Evolutionary conservation across 768 basidiomycete species (phyloP), one percentile per base, ranked within the genome.

Genomic region (Suillus subaureus): DNA sequence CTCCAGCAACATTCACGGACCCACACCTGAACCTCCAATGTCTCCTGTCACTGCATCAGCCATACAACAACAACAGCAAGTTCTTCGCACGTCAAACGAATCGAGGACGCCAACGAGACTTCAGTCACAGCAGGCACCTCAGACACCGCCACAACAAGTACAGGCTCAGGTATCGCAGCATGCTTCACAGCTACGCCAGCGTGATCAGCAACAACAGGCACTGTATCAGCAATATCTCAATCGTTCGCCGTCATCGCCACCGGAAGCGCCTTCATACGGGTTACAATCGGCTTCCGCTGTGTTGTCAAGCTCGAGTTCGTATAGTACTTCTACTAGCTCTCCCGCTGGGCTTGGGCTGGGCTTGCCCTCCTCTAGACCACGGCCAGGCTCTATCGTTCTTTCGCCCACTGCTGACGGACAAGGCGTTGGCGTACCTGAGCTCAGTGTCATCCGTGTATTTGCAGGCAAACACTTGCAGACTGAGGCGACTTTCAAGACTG

Each of bases 401-500:
- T 84, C 89, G 4, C 82, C 87, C 15, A 78, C 84, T 43, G 75
- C 86, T 31, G 88, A 91, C 70, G 88, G 84, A 8, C 85, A 87
- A 64, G 87, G 87, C 3, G 79, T 84, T 0, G 81, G 82, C 8
- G 86, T 92, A 4, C 93, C 92, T 0, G 90, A 96, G 62, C 85
- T 99, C 63, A 97, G 91, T 70, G 97, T 99, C 67, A 90, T 99
- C 61, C 92, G 97, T 31, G 89, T 99, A 45, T 99, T 99, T 73
- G 96, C 97, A 0, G 97, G 97, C 35, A 88, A 91, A 69, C 85
- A 93, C 69, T 75, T 99, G 68, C 89, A 95, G 74, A 94, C 95
- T 0, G 96, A 99, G 71, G 94, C 96, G 2, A 97, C 97, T 6
- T 99, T 99, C 85, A 99, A 99, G 81, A 99, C 97, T 7, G 97